These are phyloP conservation scores for Calendula officinalis DNA, from an alignment of 129 eudicot genomes.

Conservation along the genomic window DNA sequence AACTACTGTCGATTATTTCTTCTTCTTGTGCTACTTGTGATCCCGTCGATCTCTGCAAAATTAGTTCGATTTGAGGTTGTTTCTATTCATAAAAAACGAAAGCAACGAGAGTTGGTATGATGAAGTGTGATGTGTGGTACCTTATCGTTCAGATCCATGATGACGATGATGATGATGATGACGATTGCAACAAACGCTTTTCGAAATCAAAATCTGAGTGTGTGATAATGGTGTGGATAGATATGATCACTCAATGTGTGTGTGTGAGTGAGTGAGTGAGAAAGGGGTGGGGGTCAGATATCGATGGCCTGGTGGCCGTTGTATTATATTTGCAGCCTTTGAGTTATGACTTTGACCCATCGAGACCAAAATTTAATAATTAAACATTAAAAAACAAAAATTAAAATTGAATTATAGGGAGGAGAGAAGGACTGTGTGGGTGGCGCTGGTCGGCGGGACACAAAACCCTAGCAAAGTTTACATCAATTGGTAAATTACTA, in stretches of 20 bases:
- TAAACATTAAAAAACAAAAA: not conserved
- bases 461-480: slow-evolving; percentile 49
- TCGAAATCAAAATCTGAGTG: slow-evolving; percentile 6
- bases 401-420: slow-evolving; percentile 11
- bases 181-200: not conserved
- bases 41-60: slow-evolving; percentile 32
- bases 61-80: not conserved
- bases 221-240: slow-evolving; percentile 1
- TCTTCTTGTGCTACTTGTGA: slow-evolving; percentile 4
- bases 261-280: slow-evolving; percentile 10
- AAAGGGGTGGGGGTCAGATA: slow-evolving; percentile 5
- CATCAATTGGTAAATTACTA: slow-evolving; percentile 27
- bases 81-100: not conserved
- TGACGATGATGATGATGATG: slow-evolving; percentile 38
- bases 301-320: slow-evolving; percentile 21
- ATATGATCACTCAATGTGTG: slow-evolving; percentile 18
- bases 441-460: slow-evolving; percentile 41
- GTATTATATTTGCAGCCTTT: slow-evolving; percentile 34
- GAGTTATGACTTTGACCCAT: slow-evolving; percentile 25
- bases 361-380: not conserved
- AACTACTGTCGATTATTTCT: slow-evolving; percentile 10
- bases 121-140: slow-evolving; percentile 11
- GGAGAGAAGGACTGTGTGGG: slow-evolving; percentile 19
- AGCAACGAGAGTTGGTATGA: not conserved
- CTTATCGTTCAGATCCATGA: slow-evolving; percentile 48